Percentiles rank a stretch among this genome's conserved stretches.
phyloP scores from a whole-genome alignment of 495 filamentous ascomycete genomes.

The Xylaria sp. region DNA sequence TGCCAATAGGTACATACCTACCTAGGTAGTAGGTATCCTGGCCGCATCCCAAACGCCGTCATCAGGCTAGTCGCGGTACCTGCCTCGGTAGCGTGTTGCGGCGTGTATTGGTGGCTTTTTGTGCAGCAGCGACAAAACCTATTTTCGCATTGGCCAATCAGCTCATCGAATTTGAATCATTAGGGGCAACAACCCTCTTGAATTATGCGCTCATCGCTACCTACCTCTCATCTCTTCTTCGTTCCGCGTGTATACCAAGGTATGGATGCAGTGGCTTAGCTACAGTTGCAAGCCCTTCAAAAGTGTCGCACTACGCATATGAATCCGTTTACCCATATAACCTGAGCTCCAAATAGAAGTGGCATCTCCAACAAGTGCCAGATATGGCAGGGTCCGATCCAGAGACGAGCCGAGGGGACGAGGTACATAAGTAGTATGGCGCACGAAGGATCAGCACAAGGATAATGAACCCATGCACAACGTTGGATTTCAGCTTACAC shows the following conservation, averaged over 20 bases:
- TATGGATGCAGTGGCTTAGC: not conserved
- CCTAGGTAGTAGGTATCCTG: not conserved
- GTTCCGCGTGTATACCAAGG: too few relatives aligned
- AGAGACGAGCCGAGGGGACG: not conserved
- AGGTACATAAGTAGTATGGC: not conserved
- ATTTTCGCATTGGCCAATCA: not conserved
- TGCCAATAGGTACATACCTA: not conserved
- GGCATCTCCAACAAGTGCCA: not conserved
- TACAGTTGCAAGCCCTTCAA: not conserved
- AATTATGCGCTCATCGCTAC: not conserved
- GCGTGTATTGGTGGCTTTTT: not conserved
- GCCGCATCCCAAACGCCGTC: not conserved
- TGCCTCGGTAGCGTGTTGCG: not conserved
- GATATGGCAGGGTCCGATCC: not conserved
- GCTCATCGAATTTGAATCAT: not conserved
- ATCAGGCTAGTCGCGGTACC: not conserved
- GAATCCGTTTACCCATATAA: not conserved
- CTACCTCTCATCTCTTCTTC: not conserved
- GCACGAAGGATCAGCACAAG: constrained; percentile 17
- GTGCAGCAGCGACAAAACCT: not conserved
- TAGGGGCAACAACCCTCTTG: not conserved
- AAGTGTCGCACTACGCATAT: not conserved
- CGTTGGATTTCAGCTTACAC: constrained; percentile 21
- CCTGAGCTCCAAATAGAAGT: not conserved
- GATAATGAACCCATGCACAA: constrained; percentile 7